Percentiles rank a stretch among this genome's conserved stretches.
phyloP scores from a whole-genome alignment of 2,329 filamentous ascomycete species.

The Fusarium papillatum region DNA sequence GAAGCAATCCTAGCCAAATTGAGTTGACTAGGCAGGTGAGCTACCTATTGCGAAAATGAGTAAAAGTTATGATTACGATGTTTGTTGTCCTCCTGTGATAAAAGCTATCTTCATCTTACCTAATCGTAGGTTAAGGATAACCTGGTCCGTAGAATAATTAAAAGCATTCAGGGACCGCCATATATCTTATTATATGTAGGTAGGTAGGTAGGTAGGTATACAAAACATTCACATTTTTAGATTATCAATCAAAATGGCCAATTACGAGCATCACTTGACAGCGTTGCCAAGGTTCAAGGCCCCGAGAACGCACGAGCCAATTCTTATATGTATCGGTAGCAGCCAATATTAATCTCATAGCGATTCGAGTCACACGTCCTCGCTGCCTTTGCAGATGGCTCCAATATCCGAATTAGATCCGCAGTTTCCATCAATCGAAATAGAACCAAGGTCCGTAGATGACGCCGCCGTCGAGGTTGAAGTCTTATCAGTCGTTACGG shows the following conservation, averaged over 20 bases:
- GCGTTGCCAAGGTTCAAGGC: not conserved
- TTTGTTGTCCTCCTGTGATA: not conserved
- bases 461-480: not conserved
- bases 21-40: not conserved
- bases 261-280: too few species aligned
- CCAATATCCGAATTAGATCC: not conserved
- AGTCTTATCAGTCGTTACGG: not conserved
- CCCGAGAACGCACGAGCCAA: not conserved
- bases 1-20: not conserved
- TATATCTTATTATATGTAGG: too few species aligned
- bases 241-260: too few species aligned
- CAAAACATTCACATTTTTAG: too few species aligned
- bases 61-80: not conserved
- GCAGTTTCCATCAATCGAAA: slow-evolving; percentile 3
- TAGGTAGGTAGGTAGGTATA: too few species aligned
- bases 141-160: too few species aligned
- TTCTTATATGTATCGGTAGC: not conserved
- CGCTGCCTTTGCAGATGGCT: not conserved
- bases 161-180: too few species aligned
- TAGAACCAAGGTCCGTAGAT: not conserved
- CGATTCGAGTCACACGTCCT: not conserved
- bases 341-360: not conserved
- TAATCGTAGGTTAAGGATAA: not conserved
- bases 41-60: not conserved
- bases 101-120: not conserved